Percentiles rank a stretch among this genome's conserved stretches.
Conservation (phyloP, 768 basidiomycete species). For the Obba rivulosa region DNA sequence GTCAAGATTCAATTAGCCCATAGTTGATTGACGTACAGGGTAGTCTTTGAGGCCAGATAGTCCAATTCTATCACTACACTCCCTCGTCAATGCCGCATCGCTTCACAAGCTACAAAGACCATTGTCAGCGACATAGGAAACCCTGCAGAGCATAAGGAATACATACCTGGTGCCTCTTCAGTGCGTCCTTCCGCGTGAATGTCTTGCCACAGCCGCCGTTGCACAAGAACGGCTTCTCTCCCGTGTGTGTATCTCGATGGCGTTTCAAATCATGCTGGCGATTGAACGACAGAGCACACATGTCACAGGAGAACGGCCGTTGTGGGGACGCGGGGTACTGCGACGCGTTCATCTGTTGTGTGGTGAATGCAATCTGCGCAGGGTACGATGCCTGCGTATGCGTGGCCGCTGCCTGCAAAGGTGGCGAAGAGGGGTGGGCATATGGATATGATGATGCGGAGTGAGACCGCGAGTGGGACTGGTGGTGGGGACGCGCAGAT, state of each 20-base stretch:
- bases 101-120: conserved; percentile 55
- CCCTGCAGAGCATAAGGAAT: not conserved
- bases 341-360: conserved; percentile 15
- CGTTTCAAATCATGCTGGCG: conserved; percentile 83
- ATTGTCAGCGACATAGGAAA: conserved; percentile 20
- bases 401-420: conserved; percentile 14
- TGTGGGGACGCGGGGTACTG: conserved; percentile 35
- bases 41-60: not conserved
- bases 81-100: conserved; percentile 69
- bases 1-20: not conserved
- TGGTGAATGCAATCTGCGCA: conserved; percentile 15
- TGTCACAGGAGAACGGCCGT: conserved; percentile 34
- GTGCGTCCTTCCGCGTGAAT: conserved; percentile 80
- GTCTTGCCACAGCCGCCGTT: conserved; percentile 85
- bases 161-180: conserved; percentile 79
- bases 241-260: conserved; percentile 79
- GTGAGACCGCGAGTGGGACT: conserved; percentile 7
- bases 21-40: conserved; percentile 5
- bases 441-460: conserved; percentile 14
- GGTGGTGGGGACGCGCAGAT: conserved; percentile 12
- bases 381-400: conserved; percentile 15
- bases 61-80: conserved; percentile 12
- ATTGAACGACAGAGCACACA: conserved; percentile 80
- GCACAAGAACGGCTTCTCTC: conserved; percentile 79
- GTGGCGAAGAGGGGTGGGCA: conserved; percentile 16